Evolutionary conservation across 1,284 basidiomycete species (phyloP), one percentile per base, ranked within the genome.

Genomic region (Fomitopsis betulina): DNA sequence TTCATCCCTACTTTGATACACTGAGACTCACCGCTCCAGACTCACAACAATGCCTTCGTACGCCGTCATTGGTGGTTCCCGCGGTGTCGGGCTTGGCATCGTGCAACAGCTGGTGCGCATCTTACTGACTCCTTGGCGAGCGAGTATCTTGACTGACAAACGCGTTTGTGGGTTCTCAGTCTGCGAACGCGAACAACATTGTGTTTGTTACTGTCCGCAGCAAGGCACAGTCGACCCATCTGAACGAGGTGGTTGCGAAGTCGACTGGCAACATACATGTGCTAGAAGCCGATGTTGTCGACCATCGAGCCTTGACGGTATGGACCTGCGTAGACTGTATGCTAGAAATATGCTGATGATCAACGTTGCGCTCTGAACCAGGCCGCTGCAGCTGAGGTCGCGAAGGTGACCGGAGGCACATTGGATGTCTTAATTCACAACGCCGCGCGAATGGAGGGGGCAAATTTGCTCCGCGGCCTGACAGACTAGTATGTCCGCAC

Each of bases 341-440:
- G 8, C 27, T 8, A 30, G 27, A 30, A 8, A 8, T 8, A 5
- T 30, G 27, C 27, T 30, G 27, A 30, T 30, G 27, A 4, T 8
- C 8, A 8, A 8, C 8, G 27, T 30, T 30, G 5, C 27, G 5
- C 27, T 8, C 27, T 8, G 19, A 23, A 9, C 9, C 5, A 43
- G 42, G 19, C n/a, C 12, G 42, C 42, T 23, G 42, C 42, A 5
- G 42, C 19, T 6, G 42, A 43, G 5, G 42, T 43, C 5, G 21
- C 7, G 19, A 43, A 23, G 42, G 23, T 68, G 13, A 66, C 63
- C 1, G 69, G 67, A 10, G 70, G 70, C 9, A 60, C 38, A 21
- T 58, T 73, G 25, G 71, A 73, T 61, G 63, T 65, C 15, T 63
- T 73, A 12, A 71, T 73, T 51, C 70, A 71, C 54, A 71, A 70